Percentiles rank a stretch among this genome's conserved stretches.
These are phyloP conservation scores for Trichocladium antarcticum DNA, from an alignment of 495 filamentous ascomycete genomes.

Conservation along the genomic window DNA sequence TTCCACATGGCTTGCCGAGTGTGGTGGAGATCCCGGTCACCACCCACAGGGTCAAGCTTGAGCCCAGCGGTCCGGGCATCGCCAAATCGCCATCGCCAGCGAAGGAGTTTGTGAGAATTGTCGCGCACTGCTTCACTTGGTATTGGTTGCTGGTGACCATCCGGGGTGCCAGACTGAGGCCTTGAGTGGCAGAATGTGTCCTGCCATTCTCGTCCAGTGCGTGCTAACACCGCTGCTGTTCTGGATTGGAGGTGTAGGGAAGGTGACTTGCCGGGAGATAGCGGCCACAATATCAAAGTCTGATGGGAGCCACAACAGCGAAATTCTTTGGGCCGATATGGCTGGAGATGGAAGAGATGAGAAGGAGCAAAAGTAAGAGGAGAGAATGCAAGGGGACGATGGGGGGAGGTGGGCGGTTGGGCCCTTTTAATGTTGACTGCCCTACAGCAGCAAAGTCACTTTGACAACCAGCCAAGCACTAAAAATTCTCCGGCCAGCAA, in stretches of 20 bases:
- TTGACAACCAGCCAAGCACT: conserved; percentile 25
- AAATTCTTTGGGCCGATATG: background rate
- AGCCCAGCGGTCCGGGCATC: conserved; percentile 10
- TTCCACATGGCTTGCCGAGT: conserved; percentile 20
- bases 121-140: background rate
- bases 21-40: conserved; percentile 17
- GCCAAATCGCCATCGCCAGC: conserved; percentile 6
- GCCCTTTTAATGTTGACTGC: conserved; percentile 30
- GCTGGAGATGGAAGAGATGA: conserved; percentile 11
- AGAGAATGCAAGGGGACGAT: conserved; percentile 24
- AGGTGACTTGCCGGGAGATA: conserved; percentile 20
- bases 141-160: background rate
- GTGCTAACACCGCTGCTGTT: conserved; percentile 4
- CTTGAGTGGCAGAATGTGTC: background rate
- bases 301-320: conserved; percentile 18
- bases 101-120: conserved; percentile 4
- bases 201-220: background rate
- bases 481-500: conserved; percentile 27
- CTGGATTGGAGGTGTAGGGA: conserved; percentile 2
- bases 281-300: background rate
- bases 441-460: conserved; percentile 29
- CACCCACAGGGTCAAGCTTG: conserved; percentile 4
- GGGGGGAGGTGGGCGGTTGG: conserved; percentile 34
- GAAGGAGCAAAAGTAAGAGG: conserved; percentile 13
- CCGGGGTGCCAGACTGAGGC: background rate